Evolutionary conservation across 257 asterid species (phyloP), one percentile per base, ranked within the genome.

Genomic region (Mitragyna speciosa): DNA sequence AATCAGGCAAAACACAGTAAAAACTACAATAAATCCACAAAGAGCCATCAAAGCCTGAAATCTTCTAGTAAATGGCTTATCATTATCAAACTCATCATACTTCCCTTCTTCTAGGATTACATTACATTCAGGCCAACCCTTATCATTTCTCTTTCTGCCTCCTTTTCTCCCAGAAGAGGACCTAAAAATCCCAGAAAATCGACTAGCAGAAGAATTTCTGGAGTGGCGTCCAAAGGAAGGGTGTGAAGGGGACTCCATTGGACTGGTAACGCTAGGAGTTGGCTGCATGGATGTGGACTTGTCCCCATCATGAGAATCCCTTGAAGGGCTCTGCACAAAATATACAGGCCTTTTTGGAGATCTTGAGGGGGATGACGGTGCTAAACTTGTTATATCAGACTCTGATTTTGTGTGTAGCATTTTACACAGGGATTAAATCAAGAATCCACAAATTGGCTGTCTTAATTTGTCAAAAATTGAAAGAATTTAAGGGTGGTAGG

Each of bases 51-150:
- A 56, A 47, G 90, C 91, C 84, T 95, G 99, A 75, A 89, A 92
- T 39, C 97, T 80, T 45, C 98, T 77, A 17, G 91, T 92, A 41
- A 72, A 88, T 14, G 84, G 86, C 90, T 92, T 89, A 0, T 87
- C 93, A 30, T 92, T 91, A 76, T 92, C 97, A 28, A 86, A 85
- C 28, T 92, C 99, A 47, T 92, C 97, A 58, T 92, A 93, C 59
- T 87, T 91, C 15, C 99, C 99, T 47, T 95, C 99, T 75, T 95
- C 99, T 67, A 88, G 14, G 30, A 95, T 93, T 82, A 95, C 99
- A 84, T 92, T 81, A 70, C 99, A 95, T 85, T 95, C 98, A 15
- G 97, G 98, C 99, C 99, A 95, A 26, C 98, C 99, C 83, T 95
- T 95, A 6, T 95, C 98, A 73, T 93, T 95, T 78, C 92, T 88